Base-by-base conservation (phyloP, 164 flowering plant genomes). In the Nymphaea thermarum region DNA sequence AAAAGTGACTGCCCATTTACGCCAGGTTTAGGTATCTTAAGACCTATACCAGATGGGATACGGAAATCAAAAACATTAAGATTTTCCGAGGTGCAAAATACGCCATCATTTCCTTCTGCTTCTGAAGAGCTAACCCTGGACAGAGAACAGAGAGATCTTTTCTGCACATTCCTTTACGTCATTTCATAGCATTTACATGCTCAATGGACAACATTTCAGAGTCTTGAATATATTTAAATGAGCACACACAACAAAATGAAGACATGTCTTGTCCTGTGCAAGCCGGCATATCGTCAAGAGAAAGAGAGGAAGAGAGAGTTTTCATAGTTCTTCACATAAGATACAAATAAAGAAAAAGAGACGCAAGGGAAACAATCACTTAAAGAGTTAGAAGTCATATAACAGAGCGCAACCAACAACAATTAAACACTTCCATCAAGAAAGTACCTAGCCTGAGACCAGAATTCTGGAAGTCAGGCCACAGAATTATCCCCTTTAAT, bases 21-120 rank as follows among this genome's bases (percentile, higher is more conserved):
- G 42, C 91, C 91, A 65, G 75, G 70, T 77, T 81, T 87, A 59
- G 89, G 81, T 64, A 90, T 90, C 87, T 82, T 90, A 7, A 89
- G 79, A 43, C 94, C 97, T 11, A 92, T 73, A 4, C 98, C 98
- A 60, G 94, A 78, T 43, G 96, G 96, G 36, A 82, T 81, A 70
- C 99, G 94, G 71, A 95, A 89, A 77, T 95, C 98, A 51, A 95
- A 68, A 43, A 90, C 71, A 44, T 81, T 84, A 8, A 92, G 82
- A 25, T 85, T 81, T 76, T 92, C 99, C 6, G 80, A 63, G 0
- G 94, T 91, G 81, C 96, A 91, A 74, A 87, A 90, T 2, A 92
- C 93, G 16, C 99, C 99, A 76, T 91, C 98, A 70, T 91, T 81
- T 66, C 97, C 96, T 80, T 87, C 96, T n/a, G 85, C 92, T 72